Percentiles rank a stretch among this genome's conserved stretches.
Conservation (phyloP, 2,329 filamentous ascomycete genomes). For the Penicillium sp. region DNA sequence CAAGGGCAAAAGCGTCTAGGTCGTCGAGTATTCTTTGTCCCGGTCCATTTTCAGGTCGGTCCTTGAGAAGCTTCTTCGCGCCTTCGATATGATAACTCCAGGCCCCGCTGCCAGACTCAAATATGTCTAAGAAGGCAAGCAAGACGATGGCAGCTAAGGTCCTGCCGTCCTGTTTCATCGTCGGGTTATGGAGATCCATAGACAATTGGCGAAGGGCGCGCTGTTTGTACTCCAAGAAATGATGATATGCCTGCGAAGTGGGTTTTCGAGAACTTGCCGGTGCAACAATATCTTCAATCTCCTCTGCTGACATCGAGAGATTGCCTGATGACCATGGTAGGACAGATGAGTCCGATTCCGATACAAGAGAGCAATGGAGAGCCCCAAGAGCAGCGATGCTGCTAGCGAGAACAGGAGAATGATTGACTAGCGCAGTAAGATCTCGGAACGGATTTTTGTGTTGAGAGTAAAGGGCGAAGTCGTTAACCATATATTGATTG, state of each 20-base stretch:
- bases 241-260: conserved; percentile 39
- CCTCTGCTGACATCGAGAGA: conserved; percentile 22
- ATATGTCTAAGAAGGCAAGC: conserved; percentile 52
- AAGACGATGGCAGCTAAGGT: conserved; percentile 49
- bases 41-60: conserved; percentile 27
- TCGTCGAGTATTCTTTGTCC: conserved; percentile 32
- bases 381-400: conserved; percentile 51
- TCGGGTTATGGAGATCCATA: conserved; percentile 31
- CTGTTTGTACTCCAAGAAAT: conserved; percentile 51
- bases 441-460: conserved; percentile 51
- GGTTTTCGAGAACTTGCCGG: conserved; percentile 34
- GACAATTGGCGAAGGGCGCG: conserved; percentile 47
- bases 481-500: conserved; percentile 42
- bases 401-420: conserved; percentile 48
- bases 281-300: conserved; percentile 31
- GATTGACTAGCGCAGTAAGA: conserved; percentile 47
- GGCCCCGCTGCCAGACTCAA: conserved; percentile 52
- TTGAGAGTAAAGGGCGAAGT: conserved; percentile 50
- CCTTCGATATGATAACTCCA: conserved; percentile 55
- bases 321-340: conserved; percentile 35
- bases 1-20: conserved; percentile 39
- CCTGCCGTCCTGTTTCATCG: conserved; percentile 42
- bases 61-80: conserved; percentile 49
- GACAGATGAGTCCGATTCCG: conserved; percentile 35
- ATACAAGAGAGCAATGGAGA: conserved; percentile 48